Evolutionary conservation across 306 rosid species (phyloP).

Genomic region (Cucumis hystrix): DNA sequence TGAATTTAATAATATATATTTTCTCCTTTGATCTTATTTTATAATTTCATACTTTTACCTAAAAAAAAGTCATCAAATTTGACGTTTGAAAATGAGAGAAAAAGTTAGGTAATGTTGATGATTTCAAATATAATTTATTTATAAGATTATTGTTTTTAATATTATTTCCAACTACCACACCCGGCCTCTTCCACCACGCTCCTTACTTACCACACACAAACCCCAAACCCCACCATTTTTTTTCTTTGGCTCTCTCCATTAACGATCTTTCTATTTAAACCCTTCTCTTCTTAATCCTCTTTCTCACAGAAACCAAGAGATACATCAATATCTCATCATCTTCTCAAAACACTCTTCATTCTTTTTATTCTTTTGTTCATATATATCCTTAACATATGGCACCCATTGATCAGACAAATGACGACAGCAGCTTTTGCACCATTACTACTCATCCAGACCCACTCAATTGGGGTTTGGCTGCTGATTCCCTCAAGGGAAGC

Average conservation of each 20-base stretch:
- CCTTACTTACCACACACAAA: background rate
- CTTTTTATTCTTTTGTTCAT: background rate
- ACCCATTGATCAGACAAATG: slow-evolving; percentile 10
- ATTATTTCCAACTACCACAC: background rate
- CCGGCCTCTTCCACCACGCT: background rate
- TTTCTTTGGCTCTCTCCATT: background rate
- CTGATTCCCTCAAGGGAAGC: slow-evolving; percentile 48
- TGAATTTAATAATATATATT: no score
- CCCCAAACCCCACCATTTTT: background rate
- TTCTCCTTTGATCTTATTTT: no score
- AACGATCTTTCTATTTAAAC: background rate
- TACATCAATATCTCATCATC: background rate
- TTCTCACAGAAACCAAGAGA: background rate
- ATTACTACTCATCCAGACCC: slow-evolving; percentile 28
- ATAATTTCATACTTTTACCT: no score
- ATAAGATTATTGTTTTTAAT: no score
- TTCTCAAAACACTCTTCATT: background rate
- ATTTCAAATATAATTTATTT: background rate
- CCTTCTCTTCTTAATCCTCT: background rate
- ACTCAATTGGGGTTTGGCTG: slow-evolving; percentile 54
- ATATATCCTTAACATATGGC: slow-evolving; percentile 20
- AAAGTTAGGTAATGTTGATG: background rate
- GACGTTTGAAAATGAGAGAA: background rate
- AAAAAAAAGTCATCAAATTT: background rate
- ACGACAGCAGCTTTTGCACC: slow-evolving; percentile 18